phyloP scores from a whole-genome alignment of 352 stramenopile species.

The Globisporangium yorkense region DNA sequence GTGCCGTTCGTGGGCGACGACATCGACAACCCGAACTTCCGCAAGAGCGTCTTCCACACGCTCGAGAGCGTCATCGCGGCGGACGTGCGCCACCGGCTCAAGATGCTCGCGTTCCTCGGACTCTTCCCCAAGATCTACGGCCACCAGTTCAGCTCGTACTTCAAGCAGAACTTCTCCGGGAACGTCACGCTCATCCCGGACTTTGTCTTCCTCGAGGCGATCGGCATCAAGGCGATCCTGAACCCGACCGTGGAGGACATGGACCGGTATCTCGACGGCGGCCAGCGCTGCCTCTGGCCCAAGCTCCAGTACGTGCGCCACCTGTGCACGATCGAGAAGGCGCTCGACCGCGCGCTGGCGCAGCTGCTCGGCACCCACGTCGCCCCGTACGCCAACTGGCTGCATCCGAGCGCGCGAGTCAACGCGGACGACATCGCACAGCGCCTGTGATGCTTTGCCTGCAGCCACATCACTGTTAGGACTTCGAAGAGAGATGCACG shows the following conservation, averaged over 20 bases:
- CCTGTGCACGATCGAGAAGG: conserved; percentile 91
- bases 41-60: conserved; percentile 62
- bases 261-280: conserved; percentile 69
- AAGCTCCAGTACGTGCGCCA: conserved; percentile 92
- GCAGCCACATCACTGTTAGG: too few relatives aligned
- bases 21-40: conserved; percentile 62
- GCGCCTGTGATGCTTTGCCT: not conserved
- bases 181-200: conserved; percentile 94
- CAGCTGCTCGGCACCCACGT: conserved; percentile 16
- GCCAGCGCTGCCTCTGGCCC: conserved; percentile 88
- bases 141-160: conserved; percentile 70
- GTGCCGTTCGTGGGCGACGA: conserved; percentile 90
- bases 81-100: conserved; percentile 51
- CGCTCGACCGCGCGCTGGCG: conserved; percentile 34
- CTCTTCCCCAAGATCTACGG: conserved; percentile 82
- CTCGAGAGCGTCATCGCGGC: conserved; percentile 83
- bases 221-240: conserved; percentile 76
- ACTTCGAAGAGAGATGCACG: too few relatives aligned
- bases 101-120: conserved; percentile 80
- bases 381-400: conserved; percentile 39
- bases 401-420: conserved; percentile 23
- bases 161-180: conserved; percentile 95
- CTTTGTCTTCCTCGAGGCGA: conserved; percentile 81
- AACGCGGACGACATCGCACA: conserved; percentile 5
- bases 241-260: conserved; percentile 80